These are phyloP conservation scores for Colletotrichum horii DNA, from an alignment of 2,329 filamentous ascomycete species.

Conservation along the genomic window DNA sequence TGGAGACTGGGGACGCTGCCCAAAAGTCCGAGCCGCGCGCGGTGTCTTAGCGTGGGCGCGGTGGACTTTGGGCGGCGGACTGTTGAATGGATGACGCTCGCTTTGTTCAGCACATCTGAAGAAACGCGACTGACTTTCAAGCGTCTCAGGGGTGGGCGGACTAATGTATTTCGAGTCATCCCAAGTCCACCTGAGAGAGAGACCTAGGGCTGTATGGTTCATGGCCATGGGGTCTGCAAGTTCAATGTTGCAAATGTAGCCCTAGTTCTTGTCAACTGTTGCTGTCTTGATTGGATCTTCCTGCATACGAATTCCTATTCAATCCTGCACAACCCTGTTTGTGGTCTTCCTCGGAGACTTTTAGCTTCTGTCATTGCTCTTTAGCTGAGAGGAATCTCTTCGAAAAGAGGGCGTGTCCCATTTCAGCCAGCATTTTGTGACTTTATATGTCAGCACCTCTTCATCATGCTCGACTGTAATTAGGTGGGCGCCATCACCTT, in stretches of 20 bases:
- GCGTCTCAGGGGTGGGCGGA: not conserved
- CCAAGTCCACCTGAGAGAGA: not conserved
- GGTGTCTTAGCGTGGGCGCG: not conserved
- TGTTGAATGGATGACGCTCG: not conserved
- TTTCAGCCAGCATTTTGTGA: fast-evolving
- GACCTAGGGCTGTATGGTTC: not conserved
- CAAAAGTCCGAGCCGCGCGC: not conserved
- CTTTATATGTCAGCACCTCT: fast-evolving
- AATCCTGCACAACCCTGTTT: not conserved
- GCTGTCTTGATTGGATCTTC: not conserved
- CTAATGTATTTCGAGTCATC: not conserved
- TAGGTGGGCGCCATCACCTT: not conserved
- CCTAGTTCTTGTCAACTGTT: not conserved
- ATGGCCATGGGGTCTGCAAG: not conserved
- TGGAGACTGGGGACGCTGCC: not conserved
- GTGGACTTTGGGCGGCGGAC: not conserved
- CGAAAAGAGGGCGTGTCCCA: not conserved
- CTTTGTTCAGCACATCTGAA: not conserved
- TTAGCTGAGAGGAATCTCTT: not conserved
- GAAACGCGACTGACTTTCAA: not conserved
- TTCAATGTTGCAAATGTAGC: not conserved
- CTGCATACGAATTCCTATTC: not conserved
- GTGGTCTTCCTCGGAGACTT: not conserved
- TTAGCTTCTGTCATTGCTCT: not conserved
- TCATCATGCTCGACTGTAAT: no score